Conservation (phyloP, 2,329 filamentous ascomycete species). For the Aspergillus melleus region DNA sequence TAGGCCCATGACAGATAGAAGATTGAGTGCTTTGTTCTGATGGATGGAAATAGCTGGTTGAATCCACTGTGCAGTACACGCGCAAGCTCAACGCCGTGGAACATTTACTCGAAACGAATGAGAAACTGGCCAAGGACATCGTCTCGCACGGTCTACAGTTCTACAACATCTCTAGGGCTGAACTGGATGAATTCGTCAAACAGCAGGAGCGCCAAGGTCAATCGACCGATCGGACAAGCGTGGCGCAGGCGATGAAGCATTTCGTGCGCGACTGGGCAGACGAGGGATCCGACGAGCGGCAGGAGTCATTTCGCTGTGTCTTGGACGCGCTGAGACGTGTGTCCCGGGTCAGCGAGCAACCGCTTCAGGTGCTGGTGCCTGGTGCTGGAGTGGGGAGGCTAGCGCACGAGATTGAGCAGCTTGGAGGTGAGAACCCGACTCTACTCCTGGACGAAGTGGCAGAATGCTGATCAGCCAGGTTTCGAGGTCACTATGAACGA, state of each 20-base stretch:
- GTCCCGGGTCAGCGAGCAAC: slow-evolving; percentile 1
- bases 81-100: slow-evolving; percentile 53
- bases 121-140: slow-evolving; percentile 49
- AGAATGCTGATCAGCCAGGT: slow-evolving; percentile 24
- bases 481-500: slow-evolving; percentile 59
- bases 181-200: slow-evolving; percentile 47
- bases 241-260: slow-evolving; percentile 58
- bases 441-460: background rate
- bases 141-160: slow-evolving; percentile 48
- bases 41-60: slow-evolving; percentile 49
- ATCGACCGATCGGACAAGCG: slow-evolving; percentile 48
- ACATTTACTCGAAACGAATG: slow-evolving; percentile 47
- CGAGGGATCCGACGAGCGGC: slow-evolving; percentile 50
- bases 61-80: slow-evolving; percentile 58
- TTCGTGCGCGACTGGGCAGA: slow-evolving; percentile 59
- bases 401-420: slow-evolving; percentile 51
- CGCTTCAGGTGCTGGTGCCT: slow-evolving; percentile 50
- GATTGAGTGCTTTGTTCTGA: background rate
- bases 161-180: slow-evolving; percentile 47
- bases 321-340: slow-evolving; percentile 25
- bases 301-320: slow-evolving; percentile 39
- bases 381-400: slow-evolving; percentile 56
- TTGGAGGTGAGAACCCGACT: slow-evolving; percentile 35
- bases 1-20: background rate
- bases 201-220: slow-evolving; percentile 38